These are phyloP conservation scores for Adansonia gregorii DNA, from an alignment of 441 rosid species.

Conservation along the genomic window DNA sequence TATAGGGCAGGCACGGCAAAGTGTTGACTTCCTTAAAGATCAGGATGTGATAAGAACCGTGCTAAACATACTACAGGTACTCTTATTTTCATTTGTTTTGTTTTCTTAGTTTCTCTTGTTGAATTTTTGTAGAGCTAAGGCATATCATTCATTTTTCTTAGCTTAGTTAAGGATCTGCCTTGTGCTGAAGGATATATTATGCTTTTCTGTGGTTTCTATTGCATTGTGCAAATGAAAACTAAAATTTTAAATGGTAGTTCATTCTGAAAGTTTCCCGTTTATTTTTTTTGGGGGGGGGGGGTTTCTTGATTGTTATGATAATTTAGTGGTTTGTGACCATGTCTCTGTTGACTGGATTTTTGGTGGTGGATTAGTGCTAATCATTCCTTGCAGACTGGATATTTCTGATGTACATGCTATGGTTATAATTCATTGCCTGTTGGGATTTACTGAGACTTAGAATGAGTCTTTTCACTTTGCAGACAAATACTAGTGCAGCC, in stretches of 20 bases:
- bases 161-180: neutral
- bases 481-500: conserved; percentile 99
- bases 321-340: neutral
- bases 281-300: neutral
- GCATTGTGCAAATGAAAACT: neutral
- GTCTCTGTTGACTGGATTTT: neutral
- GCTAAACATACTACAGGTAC: conserved; percentile 95
- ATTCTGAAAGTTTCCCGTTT: neutral
- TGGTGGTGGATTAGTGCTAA: neutral
- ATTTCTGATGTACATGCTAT: neutral
- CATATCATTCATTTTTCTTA: neutral
- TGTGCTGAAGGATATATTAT: neutral
- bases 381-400: neutral
- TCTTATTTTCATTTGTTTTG: conserved; percentile 6
- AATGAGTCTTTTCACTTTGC: conserved; percentile 38
- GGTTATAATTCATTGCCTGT: neutral
- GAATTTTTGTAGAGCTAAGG: neutral
- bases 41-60: conserved; percentile 90
- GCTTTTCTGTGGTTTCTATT: neutral
- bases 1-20: conserved; percentile 94
- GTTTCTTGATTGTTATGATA: neutral
- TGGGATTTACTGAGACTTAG: conserved; percentile 13
- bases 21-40: conserved; percentile 93
- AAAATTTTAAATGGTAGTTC: neutral
- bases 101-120: neutral